Base-by-base conservation (phyloP, 2,329 filamentous ascomycete species). In the Raffaelea arxii region DNA sequence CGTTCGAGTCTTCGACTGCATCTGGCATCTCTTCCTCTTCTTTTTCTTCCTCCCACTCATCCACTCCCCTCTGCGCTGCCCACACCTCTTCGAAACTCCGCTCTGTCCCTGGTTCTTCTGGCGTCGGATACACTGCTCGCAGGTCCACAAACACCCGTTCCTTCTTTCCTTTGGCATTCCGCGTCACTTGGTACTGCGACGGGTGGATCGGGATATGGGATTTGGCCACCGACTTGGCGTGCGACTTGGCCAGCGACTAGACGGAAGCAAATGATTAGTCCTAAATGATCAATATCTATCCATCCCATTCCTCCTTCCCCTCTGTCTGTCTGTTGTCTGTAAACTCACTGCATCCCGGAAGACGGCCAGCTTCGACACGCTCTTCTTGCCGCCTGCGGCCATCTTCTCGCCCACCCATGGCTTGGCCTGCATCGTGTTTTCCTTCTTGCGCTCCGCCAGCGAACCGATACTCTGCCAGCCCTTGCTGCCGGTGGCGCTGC, bases 381-480 rank as follows among this genome's bases (percentile, higher is more conserved):
- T 78, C 68, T 87, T 86, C 69, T 87, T 92, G 57, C 88, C 91
- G 37, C 86, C 88, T 3, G 80, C 85, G 64, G 91, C 87, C 55
- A 98, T 67, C 36, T 86, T 96, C 69, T 97, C 89, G 23, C 92
- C 92, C 11, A 74, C 84, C 92, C 90, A 96, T 19, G 91, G 88
- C 60, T 84, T 90, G 11, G 90, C 80, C 61, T 91, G 88, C 54
- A 90, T 70, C 6, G 74, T 72, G 59, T 98, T 98, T 64, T 98
- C 92, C 73, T 97, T 98, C 72, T 87, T 95, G 43, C 92, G 78
- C 51, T 95, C 86, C 43, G 81, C 77, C 50, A 96, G 68, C 2
- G 88, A 88, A 25, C 86, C 90, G 59, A 98, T 95, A 51, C 72
- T 91, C 53, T 96, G 87, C 91, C 92, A 97, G 3, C 89, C 91